A percentile compares a stretch with the other conserved stretches of the same genome.
Conservation (phyloP, 1,284 basidiomycete species). For the Phylloporus sp. region DNA sequence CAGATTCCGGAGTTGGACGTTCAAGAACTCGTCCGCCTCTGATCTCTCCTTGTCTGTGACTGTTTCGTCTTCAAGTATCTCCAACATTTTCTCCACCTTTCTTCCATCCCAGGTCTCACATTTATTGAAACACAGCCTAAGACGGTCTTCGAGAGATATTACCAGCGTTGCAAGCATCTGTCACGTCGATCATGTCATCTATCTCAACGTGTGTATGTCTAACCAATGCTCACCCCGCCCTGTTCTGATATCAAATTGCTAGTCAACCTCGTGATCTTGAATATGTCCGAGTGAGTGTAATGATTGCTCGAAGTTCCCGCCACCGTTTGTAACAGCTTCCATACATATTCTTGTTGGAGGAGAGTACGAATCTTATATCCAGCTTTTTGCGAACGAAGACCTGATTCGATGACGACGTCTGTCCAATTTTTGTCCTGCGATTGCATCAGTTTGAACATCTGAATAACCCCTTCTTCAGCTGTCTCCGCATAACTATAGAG, state of each 20-base stretch:
- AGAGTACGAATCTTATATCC: not conserved
- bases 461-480: conserved; percentile 2
- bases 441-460: not conserved
- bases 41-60: no score
- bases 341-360: conserved; percentile 7
- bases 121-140: no score
- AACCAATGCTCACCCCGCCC: conserved; percentile 13
- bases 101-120: no score
- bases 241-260: not conserved
- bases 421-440: not conserved
- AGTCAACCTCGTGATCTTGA: conserved; percentile 1
- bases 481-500: conserved; percentile 6
- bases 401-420: not conserved
- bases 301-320: not conserved
- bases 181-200: no score
- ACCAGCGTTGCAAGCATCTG: no score
- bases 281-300: conserved; percentile 7
- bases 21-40: no score
- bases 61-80: no score
- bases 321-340: not conserved
- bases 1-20: no score
- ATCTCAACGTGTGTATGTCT: no score
- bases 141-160: no score
- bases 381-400: not conserved
- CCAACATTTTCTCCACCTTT: no score